phyloP scores from a whole-genome alignment of 139 green algal genomes.

The Chlorella sp. region DNA sequence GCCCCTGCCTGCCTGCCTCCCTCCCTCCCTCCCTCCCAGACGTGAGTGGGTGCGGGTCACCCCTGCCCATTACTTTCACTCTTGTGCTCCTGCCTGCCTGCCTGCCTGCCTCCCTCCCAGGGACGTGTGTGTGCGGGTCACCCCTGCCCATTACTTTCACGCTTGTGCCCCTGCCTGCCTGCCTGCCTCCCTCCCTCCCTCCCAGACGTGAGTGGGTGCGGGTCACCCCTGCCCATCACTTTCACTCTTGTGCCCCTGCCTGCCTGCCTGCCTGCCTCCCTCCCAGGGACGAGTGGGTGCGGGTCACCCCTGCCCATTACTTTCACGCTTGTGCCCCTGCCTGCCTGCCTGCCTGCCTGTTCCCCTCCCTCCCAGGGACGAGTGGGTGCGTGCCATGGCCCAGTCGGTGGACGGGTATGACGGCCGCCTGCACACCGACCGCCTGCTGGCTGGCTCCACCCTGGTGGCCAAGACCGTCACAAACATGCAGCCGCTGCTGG shows the following conservation, averaged over 20 bases:
- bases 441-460: constrained; percentile 1
- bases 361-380: constrained; percentile 19
- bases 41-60: too few species aligned
- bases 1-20: too few species aligned
- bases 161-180: not conserved
- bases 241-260: not conserved
- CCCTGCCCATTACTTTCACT: too few species aligned
- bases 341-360: not conserved
- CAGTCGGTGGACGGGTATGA: constrained; percentile 43
- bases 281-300: not conserved
- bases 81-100: not conserved
- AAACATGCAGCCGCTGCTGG: not conserved
- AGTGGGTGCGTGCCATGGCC: constrained; percentile 46
- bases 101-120: not conserved
- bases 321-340: not conserved
- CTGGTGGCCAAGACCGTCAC: constrained; percentile 31
- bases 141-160: too few species aligned
- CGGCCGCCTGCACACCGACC: constrained; percentile 38
- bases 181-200: not conserved
- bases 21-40: too few species aligned
- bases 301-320: not conserved
- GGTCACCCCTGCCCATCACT: not conserved
- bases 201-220: constrained; percentile 49
- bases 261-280: not conserved
- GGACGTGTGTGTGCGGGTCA: constrained; percentile 48